Evolutionary conservation across 805 yeast species (phyloP), one percentile per base, ranked within the genome.

Genomic region (Suhomyces emberorum): DNA sequence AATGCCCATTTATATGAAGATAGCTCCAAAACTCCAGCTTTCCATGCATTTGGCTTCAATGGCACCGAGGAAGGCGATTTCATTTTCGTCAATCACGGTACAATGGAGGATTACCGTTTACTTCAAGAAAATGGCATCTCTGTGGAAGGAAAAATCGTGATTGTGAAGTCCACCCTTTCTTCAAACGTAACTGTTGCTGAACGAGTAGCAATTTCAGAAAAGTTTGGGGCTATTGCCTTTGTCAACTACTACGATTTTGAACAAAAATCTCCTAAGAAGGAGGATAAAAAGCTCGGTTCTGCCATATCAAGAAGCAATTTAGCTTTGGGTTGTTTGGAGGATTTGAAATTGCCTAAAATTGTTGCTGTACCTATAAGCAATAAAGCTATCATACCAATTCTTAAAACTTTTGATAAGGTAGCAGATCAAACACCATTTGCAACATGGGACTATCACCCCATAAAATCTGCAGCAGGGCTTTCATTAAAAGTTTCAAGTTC

Each of bases 31-130:
- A 62, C 69, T 0, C 69, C 69, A 3, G 61, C 67, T 1, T 64
- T 43, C 37, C 46, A 50, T 34, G 44, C 49, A 3, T 54, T 47
- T 44, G 65, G 69, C 1, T 26, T 23, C 4, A 51, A 43, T 30
- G 70, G 64, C 1, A 35, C 52, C 1, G 46, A 57, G 1, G 42
- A 37, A 4, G 59, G 50, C 1, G 47, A 44, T 9, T 64, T 49
- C 42, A 37, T 65, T 2, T 62, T 34, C 47, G 67, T 49, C 7
- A 59, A 62, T 36, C 44, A 49, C n/a, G 72, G 69, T 3, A 33
- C 47, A 2, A 40, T 43, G 1, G 49, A 47, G 1, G 73, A 68
- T 35, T 63, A 54, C 31, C 41, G 38, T 4, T 27, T 46, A 3
- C 39, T 66, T 19, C 15, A 29, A 9, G 37, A 47, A 8, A 41